Evolutionary conservation across 768 basidiomycete species (phyloP).

Genomic region (Mycena leptocephala): DNA sequence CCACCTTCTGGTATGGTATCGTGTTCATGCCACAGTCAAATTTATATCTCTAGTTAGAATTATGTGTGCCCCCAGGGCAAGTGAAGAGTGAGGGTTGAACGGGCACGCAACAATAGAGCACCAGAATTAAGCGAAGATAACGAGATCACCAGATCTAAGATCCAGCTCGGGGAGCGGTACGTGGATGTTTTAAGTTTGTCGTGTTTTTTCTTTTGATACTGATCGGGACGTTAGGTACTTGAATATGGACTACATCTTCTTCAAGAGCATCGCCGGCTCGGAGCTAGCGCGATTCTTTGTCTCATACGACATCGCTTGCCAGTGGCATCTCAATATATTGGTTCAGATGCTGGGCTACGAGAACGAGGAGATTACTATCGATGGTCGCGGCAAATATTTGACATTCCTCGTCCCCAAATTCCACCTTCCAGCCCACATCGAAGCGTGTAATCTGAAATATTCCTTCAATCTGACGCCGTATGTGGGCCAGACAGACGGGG

Average conservation of each 20-base stretch:
- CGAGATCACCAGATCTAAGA: no score
- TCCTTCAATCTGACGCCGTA: conserved; percentile 42
- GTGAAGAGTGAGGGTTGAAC: no score
- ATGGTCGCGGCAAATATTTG: background rate
- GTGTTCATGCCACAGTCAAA: no score
- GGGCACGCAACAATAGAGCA: no score
- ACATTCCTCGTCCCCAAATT: conserved; percentile 32
- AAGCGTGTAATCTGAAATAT: conserved; percentile 25
- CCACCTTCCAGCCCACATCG: conserved; percentile 42
- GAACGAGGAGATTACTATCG: background rate
- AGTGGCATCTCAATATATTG: conserved; percentile 17
- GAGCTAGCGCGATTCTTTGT: conserved; percentile 16
- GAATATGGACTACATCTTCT: conserved; percentile 48
- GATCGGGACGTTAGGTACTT: background rate
- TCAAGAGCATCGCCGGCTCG: conserved; percentile 29
- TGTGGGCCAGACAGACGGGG: conserved; percentile 34
- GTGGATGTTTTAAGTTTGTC: background rate
- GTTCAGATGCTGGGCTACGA: background rate
- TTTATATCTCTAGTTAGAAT: no score
- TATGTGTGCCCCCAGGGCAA: no score
- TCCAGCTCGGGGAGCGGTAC: conserved; percentile 39
- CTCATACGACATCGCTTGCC: conserved; percentile 43
- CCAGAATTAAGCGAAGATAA: no score
- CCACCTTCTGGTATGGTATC: no score
- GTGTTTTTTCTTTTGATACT: no score